These are phyloP conservation scores for Acer saccharum DNA, from an alignment of 345 rosid genomes.

Conservation along the genomic window DNA sequence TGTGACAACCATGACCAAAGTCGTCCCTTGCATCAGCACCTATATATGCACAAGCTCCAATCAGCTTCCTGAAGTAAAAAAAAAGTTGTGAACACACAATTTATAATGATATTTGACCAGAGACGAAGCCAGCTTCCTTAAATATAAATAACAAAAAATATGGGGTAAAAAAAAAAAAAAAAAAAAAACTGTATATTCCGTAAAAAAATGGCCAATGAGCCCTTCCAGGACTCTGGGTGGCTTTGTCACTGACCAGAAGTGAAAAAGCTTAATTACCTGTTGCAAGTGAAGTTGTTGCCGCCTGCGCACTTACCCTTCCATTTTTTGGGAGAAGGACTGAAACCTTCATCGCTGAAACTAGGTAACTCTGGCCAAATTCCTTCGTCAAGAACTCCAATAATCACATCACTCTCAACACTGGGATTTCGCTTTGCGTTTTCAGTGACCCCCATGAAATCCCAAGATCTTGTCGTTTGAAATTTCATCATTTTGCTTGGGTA, in stretches of 20 bases:
- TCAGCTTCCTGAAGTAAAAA: slow-evolving; percentile 19
- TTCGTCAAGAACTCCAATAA: slow-evolving; percentile 44
- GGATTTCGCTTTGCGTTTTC: slow-evolving; percentile 8
- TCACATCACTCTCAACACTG: slow-evolving; percentile 28
- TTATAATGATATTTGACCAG: too few relatives aligned
- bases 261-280: slow-evolving; percentile 34
- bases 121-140: too few relatives aligned
- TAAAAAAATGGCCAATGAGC: too few relatives aligned
- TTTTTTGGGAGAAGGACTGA: slow-evolving; percentile 50
- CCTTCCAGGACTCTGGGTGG: too few relatives aligned
- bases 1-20: slow-evolving; percentile 42
- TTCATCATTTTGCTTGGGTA: slow-evolving; percentile 40
- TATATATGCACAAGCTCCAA: slow-evolving; percentile 31
- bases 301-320: slow-evolving; percentile 53
- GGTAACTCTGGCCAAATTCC: slow-evolving; percentile 58
- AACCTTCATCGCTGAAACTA: slow-evolving; percentile 51
- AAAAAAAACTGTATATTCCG: too few relatives aligned
- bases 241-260: too few relatives aligned
- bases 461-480: slow-evolving; percentile 53
- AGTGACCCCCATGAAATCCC: slow-evolving; percentile 57
- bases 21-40: background rate
- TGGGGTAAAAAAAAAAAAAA: too few relatives aligned
- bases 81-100: too few relatives aligned
- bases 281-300: slow-evolving; percentile 52
- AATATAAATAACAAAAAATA: too few relatives aligned